Evolutionary conservation across 1,139 yeast genomes (phyloP), one percentile per base, ranked within the genome.

Genomic region (Yamadazyma atmosphaerica): DNA sequence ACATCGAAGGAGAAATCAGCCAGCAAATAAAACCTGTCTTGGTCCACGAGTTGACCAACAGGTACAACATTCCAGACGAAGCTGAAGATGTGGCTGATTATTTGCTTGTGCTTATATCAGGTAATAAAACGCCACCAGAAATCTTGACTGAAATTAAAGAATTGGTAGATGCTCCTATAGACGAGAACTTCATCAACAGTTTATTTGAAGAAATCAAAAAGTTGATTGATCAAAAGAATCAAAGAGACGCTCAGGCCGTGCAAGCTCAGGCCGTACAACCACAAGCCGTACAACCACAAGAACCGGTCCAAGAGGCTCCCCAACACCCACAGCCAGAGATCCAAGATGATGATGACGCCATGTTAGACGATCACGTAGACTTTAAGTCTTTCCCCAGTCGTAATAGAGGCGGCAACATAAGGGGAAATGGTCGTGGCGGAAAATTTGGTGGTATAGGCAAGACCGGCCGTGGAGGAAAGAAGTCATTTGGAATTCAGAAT

Each of bases 11-110:
- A 32, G 61, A 68, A n/a, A 58, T 69, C 24, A 76, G 73, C 23
- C 50, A 59, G 37, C 62, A 63, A 50, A 55, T 71, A 37, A 65
- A 60, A 47, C 58, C 60, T 11, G 59, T 64, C 37, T 57, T 71
- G 43, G 56, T 60, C 15, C 62, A 60, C 32, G 77, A 72, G 50
- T 56, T 72, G 39, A 57, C 56, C 36, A 63, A 56, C 39, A 60
- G 68, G 40, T 71, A 52, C 42, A 46, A 42, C 33, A 56, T 62
- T 16, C 58, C 58, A 6, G 95, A 85, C 44, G 95, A 87, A 56
- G 81, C 87, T 23, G 79, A 71, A 33, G 88, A 84, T 55, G 84
- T 86, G 30, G 87, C 96, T 12, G 95, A 88, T 56, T 88, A 80
- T 56, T 80, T 88, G 43, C 75, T 83, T 16, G 75, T 86, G 41